phyloP scores from a whole-genome alignment of 163 green algal genomes.

The Scenedesmus sp. region DNA sequence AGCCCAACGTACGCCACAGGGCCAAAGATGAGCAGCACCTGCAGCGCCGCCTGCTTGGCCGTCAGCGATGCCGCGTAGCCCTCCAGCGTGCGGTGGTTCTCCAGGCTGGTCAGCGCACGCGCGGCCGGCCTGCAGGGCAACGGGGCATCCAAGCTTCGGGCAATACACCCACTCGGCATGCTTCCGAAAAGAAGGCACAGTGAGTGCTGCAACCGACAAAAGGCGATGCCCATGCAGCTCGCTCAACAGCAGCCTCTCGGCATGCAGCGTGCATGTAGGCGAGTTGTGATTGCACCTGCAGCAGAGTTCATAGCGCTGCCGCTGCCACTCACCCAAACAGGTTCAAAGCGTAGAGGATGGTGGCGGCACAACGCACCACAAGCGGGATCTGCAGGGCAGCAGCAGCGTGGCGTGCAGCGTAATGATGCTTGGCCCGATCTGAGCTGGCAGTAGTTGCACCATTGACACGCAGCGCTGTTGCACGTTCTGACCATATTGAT shows the following conservation, averaged over 20 bases:
- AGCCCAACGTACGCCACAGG: constrained; percentile 30
- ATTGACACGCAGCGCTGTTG: too few relatives aligned
- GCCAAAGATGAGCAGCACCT: constrained; percentile 14
- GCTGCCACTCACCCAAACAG: constrained; percentile 3
- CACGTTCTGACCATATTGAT: too few relatives aligned
- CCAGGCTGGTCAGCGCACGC: not conserved
- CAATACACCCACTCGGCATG: too few relatives aligned
- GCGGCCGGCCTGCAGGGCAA: constrained; percentile 18
- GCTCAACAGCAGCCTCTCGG: not conserved
- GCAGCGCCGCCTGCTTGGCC: constrained; percentile 22
- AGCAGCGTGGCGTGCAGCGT: too few relatives aligned
- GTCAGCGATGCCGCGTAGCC: constrained; percentile 28
- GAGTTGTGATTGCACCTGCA: not conserved
- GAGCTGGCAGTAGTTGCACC: too few relatives aligned
- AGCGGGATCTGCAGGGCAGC: constrained; percentile 21
- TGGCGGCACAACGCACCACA: not conserved
- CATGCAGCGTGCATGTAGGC: not conserved
- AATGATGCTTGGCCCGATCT: too few relatives aligned
- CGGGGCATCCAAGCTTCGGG: too few relatives aligned
- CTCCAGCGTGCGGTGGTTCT: constrained; percentile 12
- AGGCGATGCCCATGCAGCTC: not conserved
- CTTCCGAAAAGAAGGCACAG: too few relatives aligned
- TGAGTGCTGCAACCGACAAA: too few relatives aligned
- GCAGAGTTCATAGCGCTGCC: too few relatives aligned
- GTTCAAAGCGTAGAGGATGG: not conserved